phyloP scores from a whole-genome alignment of 768 basidiomycete species.

The Agrocybe praecox region DNA sequence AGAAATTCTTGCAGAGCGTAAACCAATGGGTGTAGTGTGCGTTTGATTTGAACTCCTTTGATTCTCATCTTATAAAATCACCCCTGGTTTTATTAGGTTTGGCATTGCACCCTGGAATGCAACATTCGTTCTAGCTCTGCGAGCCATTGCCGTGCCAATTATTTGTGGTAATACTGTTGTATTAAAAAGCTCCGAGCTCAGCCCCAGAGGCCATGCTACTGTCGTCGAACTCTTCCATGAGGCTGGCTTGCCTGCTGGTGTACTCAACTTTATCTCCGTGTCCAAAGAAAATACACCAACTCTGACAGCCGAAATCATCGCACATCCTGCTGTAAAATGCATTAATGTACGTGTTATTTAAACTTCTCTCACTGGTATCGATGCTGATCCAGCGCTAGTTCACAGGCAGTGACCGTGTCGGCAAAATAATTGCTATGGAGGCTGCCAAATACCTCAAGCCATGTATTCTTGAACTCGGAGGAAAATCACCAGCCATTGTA shows the following conservation, averaged over 20 bases:
- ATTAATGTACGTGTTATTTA: constrained; percentile 44
- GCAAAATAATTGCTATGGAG: constrained; percentile 52
- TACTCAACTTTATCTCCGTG: constrained; percentile 58
- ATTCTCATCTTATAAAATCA: not conserved
- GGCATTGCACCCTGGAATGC: constrained; percentile 62
- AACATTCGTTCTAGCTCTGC: constrained; percentile 44
- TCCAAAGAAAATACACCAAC: constrained; percentile 43
- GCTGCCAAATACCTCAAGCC: constrained; percentile 62
- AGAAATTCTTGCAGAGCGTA: constrained; percentile 41
- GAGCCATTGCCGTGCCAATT: constrained; percentile 48
- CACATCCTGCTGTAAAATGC: constrained; percentile 50
- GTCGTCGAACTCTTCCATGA: constrained; percentile 50
- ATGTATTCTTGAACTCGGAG: constrained; percentile 57
- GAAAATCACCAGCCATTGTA: constrained; percentile 55
- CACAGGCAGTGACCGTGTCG: constrained; percentile 58
- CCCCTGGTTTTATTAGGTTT: constrained; percentile 33
- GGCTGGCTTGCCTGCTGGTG: constrained; percentile 63
- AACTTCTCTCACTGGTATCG: not conserved
- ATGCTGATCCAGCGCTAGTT: constrained; percentile 34
- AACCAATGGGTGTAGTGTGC: constrained; percentile 56
- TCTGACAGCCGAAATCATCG: constrained; percentile 53
- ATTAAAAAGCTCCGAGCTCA: constrained; percentile 52
- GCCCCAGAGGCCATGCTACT: constrained; percentile 47
- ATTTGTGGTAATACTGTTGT: constrained; percentile 61
- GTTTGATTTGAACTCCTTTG: constrained; percentile 15